These are phyloP conservation scores for Fraxinus latifolia DNA, from an alignment of 305 asterid species.

Conservation along the genomic window DNA sequence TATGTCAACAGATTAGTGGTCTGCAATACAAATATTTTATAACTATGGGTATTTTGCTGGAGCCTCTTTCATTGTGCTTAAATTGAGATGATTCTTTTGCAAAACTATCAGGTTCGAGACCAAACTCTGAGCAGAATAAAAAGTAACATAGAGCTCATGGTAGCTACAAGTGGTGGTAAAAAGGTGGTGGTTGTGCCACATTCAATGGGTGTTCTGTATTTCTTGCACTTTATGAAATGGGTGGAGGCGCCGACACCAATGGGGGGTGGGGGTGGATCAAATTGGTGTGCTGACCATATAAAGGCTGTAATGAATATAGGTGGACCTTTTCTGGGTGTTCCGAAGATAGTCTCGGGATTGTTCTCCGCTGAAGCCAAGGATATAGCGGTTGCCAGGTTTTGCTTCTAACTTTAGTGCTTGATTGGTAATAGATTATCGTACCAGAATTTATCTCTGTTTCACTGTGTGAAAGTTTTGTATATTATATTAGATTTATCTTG, in stretches of 20 bases:
- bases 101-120: slow-evolving; percentile 62
- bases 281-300: slow-evolving; percentile 77
- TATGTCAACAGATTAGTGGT: neutral
- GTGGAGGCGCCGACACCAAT: slow-evolving; percentile 73
- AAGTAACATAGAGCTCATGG: slow-evolving; percentile 77
- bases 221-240: slow-evolving; percentile 93
- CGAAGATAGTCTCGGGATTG: slow-evolving; percentile 66
- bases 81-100: slow-evolving; percentile 16
- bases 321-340: slow-evolving; percentile 83
- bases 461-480: neutral
- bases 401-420: slow-evolving; percentile 20
- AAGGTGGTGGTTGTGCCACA: slow-evolving; percentile 83
- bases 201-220: slow-evolving; percentile 81
- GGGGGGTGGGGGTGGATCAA: slow-evolving; percentile 86
- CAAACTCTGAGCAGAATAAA: slow-evolving; percentile 73
- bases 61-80: slow-evolving; percentile 13
- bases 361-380: slow-evolving; percentile 85
- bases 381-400: slow-evolving; percentile 73
- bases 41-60: neutral
- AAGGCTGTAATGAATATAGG: slow-evolving; percentile 81
- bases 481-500: neutral
- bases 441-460: neutral
- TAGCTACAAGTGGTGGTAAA: slow-evolving; percentile 62
- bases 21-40: neutral
- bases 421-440: slow-evolving; percentile 19